A percentile compares a stretch with the other conserved stretches of the same genome.
phyloP scores from a whole-genome alignment of 768 basidiomycete genomes.

The Rhodotorula diobovata region DNA sequence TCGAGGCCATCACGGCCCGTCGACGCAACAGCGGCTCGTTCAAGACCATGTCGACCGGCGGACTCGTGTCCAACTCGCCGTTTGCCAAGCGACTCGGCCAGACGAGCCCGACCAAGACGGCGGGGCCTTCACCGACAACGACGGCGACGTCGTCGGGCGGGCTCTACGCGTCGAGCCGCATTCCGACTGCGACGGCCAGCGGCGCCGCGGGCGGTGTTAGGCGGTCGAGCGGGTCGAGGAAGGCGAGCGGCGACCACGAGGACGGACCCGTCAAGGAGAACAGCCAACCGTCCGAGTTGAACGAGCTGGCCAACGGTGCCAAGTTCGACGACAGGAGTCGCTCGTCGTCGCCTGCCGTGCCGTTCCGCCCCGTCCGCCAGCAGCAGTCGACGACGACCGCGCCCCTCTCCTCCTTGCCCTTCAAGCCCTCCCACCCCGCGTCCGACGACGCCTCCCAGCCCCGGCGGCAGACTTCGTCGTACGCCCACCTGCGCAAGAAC shows the following conservation, averaged over 20 bases:
- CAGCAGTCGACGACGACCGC: neutral
- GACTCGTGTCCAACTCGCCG: conserved; percentile 34
- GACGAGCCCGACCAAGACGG: neutral
- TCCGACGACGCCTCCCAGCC: conserved; percentile 2
- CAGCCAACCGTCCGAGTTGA: conserved; percentile 23
- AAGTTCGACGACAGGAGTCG: neutral
- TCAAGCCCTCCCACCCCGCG: conserved; percentile 21
- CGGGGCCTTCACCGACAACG: too few relatives aligned
- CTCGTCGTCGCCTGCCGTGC: conserved; percentile 15
- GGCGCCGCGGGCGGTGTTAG: neutral
- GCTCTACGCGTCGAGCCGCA: conserved; percentile 5
- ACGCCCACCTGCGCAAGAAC: conserved; percentile 29
- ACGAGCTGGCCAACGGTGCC: conserved; percentile 20
- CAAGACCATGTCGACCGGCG: conserved; percentile 34
- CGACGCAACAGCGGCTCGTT: conserved; percentile 31
- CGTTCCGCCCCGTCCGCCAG: conserved; percentile 16
- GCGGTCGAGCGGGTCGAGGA: conserved; percentile 5
- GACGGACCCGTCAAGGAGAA: conserved; percentile 36
- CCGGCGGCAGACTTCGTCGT: conserved; percentile 21
- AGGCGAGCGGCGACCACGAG: conserved; percentile 10
- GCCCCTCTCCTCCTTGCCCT: neutral
- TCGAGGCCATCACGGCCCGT: conserved; percentile 20
- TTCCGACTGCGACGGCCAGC: neutral
- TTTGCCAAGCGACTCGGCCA: conserved; percentile 6
- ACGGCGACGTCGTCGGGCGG: too few relatives aligned